Evolutionary conservation across 225 moss, liverwort and hornwort genomes (phyloP).

Genomic region (Pleurozium schreberi): DNA sequence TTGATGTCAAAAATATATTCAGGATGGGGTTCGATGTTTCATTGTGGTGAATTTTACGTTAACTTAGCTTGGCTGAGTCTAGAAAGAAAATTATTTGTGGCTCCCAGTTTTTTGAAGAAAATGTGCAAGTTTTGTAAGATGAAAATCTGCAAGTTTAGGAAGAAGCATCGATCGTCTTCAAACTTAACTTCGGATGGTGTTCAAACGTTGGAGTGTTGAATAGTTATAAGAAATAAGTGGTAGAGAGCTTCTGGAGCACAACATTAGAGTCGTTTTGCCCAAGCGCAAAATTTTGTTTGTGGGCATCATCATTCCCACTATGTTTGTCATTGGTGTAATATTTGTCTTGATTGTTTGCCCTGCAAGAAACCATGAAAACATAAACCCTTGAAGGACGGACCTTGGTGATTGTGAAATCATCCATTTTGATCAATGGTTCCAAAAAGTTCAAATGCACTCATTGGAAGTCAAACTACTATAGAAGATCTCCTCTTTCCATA

Average conservation of each 20-base stretch:
- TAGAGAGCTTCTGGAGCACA: rapidly evolving
- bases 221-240: not conserved
- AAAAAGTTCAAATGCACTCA: too few species aligned
- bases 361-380: not conserved
- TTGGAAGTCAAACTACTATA: too few species aligned
- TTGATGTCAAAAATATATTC: not conserved
- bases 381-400: too few species aligned
- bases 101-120: not conserved
- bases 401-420: too few species aligned
- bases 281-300: not conserved
- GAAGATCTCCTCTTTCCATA: too few species aligned
- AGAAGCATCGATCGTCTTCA: too few species aligned
- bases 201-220: too few species aligned
- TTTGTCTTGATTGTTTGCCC: not conserved
- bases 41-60: too few species aligned
- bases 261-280: not conserved
- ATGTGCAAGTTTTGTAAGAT: not conserved
- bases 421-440: too few species aligned
- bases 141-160: too few species aligned
- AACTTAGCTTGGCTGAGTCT: not conserved
- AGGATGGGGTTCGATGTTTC: not conserved
- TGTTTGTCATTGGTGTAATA: rapidly evolving
- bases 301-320: not conserved
- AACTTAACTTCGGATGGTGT: too few species aligned
- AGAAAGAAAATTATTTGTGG: not conserved